Conservation (phyloP, 345 rosid genomes). For the Aquilaria yunnanensis region DNA sequence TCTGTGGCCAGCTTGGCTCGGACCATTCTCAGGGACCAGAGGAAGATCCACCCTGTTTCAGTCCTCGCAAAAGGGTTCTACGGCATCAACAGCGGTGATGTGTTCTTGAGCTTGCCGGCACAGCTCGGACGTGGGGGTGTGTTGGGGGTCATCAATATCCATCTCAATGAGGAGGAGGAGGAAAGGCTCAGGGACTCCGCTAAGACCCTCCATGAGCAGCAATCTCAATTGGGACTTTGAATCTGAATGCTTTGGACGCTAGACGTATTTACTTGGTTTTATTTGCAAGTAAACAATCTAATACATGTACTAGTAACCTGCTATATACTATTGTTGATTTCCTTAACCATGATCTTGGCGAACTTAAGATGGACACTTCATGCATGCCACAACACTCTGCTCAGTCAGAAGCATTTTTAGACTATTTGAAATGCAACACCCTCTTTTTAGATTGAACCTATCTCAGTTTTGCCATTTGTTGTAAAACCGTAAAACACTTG, state of each 20-base stretch:
- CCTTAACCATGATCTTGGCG: too few species aligned
- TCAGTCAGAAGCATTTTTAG: too few species aligned
- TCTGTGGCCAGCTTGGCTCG: slow-evolving; percentile 81
- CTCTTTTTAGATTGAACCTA: too few species aligned
- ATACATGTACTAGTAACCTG: too few species aligned
- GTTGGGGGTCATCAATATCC: slow-evolving; percentile 70
- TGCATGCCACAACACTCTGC: too few species aligned
- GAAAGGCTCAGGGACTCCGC: slow-evolving; percentile 63
- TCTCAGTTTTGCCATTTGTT: too few species aligned
- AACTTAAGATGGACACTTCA: too few species aligned
- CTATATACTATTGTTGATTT: too few species aligned
- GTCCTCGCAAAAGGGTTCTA: slow-evolving; percentile 85
- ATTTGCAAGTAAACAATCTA: too few species aligned
- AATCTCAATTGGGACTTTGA: slow-evolving; percentile 58
- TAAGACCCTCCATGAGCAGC: slow-evolving; percentile 57
- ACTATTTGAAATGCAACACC: too few species aligned
- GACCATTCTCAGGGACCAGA: slow-evolving; percentile 72
- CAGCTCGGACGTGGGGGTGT: slow-evolving; percentile 71
- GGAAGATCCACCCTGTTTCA: slow-evolving; percentile 82
- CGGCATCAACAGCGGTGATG: slow-evolving; percentile 62
- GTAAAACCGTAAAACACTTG: too few species aligned
- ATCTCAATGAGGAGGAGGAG: slow-evolving; percentile 63
- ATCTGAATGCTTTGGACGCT: neutral
- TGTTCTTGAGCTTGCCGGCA: slow-evolving; percentile 87
- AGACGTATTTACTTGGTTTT: too few species aligned